Base-by-base conservation (phyloP, 352 stramenopile genomes). In the Phytophthora lateralis region DNA sequence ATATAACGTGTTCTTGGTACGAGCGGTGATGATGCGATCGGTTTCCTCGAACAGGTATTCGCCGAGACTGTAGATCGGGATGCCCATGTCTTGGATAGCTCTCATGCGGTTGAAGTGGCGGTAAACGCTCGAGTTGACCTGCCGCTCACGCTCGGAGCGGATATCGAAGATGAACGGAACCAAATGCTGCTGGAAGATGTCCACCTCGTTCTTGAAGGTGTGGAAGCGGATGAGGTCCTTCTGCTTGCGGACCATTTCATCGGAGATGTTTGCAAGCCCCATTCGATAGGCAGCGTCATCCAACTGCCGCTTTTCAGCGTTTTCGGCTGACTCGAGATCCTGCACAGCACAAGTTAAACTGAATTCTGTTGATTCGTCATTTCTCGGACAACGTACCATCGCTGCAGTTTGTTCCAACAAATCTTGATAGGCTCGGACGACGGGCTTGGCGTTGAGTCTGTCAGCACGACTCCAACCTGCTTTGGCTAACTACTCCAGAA, bases 171-270 rank as follows among this genome's bases (percentile, higher is more conserved):
- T 66, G 30, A 90, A 91, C 5, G 78, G 80, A 41, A 87, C 75
- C 14, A 92, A 53, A 55, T 79, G 76, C 57, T 93, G 80, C 60
- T 94, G 85, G 64, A 91, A 89, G 51, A 89, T 87, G 39, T 90
- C 81, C 39, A 92, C 70, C 38, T 94, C 82, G 63, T 91, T 89
- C 64, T 89, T 87, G 29, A 92, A 65, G 2, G 78, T 84, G 39
- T 86, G 71, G 49, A 85, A 89, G 10, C 75, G 80, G 27, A 91
- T 80, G 15, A 82, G 48, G 18, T 76, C 54, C 48, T 84, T 84
- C 43, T 92, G 82, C 48, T 69, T 60, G 11, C 62, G 49, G 20
- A 93, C 72, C 26, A 77, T 75, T 20, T 84, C 71, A 12, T 72
- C 54, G 2, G 82, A 83, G 38, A 94, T 73, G 27, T 88, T 83